phyloP scores from a whole-genome alignment of 1,139 yeast species.

The Saccharomyces hybrid region DNA sequence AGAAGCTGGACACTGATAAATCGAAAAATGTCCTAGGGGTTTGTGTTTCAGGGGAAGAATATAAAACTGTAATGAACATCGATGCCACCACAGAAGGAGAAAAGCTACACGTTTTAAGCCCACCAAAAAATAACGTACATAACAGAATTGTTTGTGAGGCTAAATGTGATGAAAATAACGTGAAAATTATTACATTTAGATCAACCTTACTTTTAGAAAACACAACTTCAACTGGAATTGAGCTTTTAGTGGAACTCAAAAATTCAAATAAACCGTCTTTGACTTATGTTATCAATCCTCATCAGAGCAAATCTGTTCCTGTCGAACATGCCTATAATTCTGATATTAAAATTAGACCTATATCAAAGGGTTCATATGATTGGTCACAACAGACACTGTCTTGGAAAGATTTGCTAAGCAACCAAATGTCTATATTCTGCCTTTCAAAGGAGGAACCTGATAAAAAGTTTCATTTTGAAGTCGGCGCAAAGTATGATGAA shows the following conservation, averaged over 20 bases:
- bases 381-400: slow-evolving; percentile 59
- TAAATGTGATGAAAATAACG: slow-evolving; percentile 61
- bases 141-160: slow-evolving; percentile 71
- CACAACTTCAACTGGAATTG: slow-evolving; percentile 50
- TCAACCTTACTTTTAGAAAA: slow-evolving; percentile 71
- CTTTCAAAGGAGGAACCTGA: slow-evolving; percentile 36
- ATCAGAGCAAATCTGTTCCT: slow-evolving; percentile 58
- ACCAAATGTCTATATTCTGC: slow-evolving; percentile 55
- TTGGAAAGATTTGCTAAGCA: slow-evolving; percentile 60
- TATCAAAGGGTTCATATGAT: slow-evolving; percentile 40
- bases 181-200: slow-evolving; percentile 65
- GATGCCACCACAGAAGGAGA: slow-evolving; percentile 74
- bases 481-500: slow-evolving; percentile 56
- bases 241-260: slow-evolving; percentile 40
- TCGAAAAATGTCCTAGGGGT: slow-evolving; percentile 57
- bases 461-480: slow-evolving; percentile 60
- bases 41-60: slow-evolving; percentile 47
- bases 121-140: slow-evolving; percentile 57
- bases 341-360: slow-evolving; percentile 55
- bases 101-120: slow-evolving; percentile 58
- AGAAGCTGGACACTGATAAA: slow-evolving; percentile 62
- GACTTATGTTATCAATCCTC: slow-evolving; percentile 42
- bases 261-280: not conserved
- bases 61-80: slow-evolving; percentile 52
- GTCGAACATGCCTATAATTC: slow-evolving; percentile 59